Evolutionary conservation across 2,329 filamentous ascomycete genomes (phyloP).

Genomic region (Berkeleyomyces basicola): DNA sequence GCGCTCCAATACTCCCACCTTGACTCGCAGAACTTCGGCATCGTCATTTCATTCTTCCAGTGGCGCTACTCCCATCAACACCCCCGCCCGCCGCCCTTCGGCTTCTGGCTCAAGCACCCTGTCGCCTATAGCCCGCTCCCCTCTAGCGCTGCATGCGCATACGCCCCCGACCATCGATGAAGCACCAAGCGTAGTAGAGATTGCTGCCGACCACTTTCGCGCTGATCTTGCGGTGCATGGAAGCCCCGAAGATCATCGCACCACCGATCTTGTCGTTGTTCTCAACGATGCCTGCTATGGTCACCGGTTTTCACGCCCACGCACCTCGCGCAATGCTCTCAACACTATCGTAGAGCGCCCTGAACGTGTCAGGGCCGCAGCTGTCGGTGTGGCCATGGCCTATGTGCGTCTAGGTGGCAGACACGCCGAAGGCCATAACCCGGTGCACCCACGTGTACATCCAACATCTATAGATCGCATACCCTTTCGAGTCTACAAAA

Average conservation of each 20-base stretch:
- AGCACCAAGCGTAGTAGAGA: slow-evolving; percentile 30
- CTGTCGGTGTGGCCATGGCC: slow-evolving; percentile 67
- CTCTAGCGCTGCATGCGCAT: slow-evolving; percentile 16
- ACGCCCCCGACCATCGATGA: slow-evolving; percentile 20
- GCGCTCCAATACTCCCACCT: slow-evolving; percentile 31
- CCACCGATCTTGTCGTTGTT: slow-evolving; percentile 58
- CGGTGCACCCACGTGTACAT: slow-evolving; percentile 47
- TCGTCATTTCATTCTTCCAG: slow-evolving; percentile 38
- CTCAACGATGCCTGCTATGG: slow-evolving; percentile 91
- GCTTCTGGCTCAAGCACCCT: slow-evolving; percentile 27
- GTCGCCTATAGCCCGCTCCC: slow-evolving; percentile 27
- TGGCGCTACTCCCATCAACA: slow-evolving; percentile 17
- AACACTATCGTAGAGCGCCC: slow-evolving; percentile 82
- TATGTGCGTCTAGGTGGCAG: slow-evolving; percentile 81
- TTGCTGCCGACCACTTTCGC: slow-evolving; percentile 53
- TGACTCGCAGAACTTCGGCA: slow-evolving; percentile 39
- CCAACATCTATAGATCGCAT: slow-evolving; percentile 37
- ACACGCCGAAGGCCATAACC: slow-evolving; percentile 52
- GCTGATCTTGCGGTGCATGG: slow-evolving; percentile 52
- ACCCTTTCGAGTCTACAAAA: slow-evolving; percentile 77
- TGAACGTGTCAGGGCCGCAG: slow-evolving; percentile 70
- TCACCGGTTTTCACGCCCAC: slow-evolving; percentile 74
- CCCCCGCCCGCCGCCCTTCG: slow-evolving; percentile 4
- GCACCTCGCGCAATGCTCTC: slow-evolving; percentile 53
- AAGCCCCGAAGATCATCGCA: slow-evolving; percentile 23